Evolutionary conservation across 805 yeast genomes (phyloP), one percentile per base, ranked within the genome.

Genomic region (Candida incommunis): DNA sequence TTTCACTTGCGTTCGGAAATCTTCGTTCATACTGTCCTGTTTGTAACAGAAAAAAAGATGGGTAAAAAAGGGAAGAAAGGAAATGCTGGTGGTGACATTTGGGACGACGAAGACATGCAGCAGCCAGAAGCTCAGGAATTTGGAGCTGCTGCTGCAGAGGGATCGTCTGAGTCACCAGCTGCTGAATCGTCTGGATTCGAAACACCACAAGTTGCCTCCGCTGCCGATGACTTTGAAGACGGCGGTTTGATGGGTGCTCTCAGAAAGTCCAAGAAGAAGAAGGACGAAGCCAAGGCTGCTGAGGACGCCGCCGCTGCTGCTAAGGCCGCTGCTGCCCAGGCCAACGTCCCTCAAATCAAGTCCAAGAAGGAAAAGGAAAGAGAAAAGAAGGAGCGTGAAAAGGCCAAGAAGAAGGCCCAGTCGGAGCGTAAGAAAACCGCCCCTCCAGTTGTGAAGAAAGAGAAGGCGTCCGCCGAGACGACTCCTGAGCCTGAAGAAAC

Each of bases 311-410:
- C 50, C 20, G 62, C 55, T 13, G 55, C 52, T 26, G 49, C 45
- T 11, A 52, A 46, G 41, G 53, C 49, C n/a, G 49, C 50, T 16
- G 66, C 68, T 48, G 61, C 63, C 44, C 63, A 68, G 42, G 76
- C 71, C 42, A 65, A 60, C 25, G 86, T 75, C 24, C 86, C 90
- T 42, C 74, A 77, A 51, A 71, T 87, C 59, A 86, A 88, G 65
- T 77, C 90, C 47, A 92, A 90, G 75, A 87, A 90, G 67, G 97
- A 90, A 68, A 88, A 80, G 69, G 95, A 92, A 65, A 85, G 84
- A 77, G 94, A 90, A 64, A 95, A 88, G 58, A 68, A 67, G 54
- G 70, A 67, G 58, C 63, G 67, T 29, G 71, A 67, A 50, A 90
- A 90, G 71, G 84, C 80, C 55, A 74, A 79, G 64, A 90, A 90